Evolutionary conservation across 2,329 filamentous ascomycete species (phyloP).

Genomic region (Hypoxylon sp.): DNA sequence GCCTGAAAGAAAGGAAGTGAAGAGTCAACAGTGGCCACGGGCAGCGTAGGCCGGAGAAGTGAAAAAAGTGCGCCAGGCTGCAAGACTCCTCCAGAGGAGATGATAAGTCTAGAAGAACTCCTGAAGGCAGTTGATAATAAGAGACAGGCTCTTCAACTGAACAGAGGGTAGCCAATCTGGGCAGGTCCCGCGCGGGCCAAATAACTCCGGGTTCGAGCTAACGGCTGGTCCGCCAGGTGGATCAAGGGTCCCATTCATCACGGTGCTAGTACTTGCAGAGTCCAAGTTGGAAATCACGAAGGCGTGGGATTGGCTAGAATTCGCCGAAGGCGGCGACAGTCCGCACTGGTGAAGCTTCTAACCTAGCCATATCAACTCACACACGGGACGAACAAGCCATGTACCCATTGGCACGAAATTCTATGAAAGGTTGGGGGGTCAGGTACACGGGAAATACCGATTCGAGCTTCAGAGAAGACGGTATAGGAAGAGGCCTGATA

Average conservation of each 20-base stretch:
- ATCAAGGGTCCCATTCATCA: conserved; percentile 41
- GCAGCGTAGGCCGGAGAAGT: conserved; percentile 47
- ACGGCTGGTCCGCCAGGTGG: conserved; percentile 46
- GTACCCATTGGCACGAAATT: conserved; percentile 33
- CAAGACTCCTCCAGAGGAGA: conserved; percentile 50
- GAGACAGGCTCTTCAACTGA: conserved; percentile 42
- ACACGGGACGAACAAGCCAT: conserved; percentile 19
- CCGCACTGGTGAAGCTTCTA: conserved; percentile 38
- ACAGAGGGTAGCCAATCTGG: conserved; percentile 39
- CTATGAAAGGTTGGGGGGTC: conserved; percentile 20
- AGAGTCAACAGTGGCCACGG: conserved; percentile 45
- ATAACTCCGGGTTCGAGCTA: conserved; percentile 49
- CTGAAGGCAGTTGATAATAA: conserved; percentile 46
- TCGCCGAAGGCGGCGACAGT: conserved; percentile 32
- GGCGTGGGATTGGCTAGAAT: conserved; percentile 39
- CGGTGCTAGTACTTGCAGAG: conserved; percentile 29
- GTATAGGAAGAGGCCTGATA: conserved; percentile 3
- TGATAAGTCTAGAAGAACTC: conserved; percentile 45
- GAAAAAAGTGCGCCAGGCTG: conserved; percentile 50
- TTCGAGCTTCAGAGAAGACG: conserved; percentile 10
- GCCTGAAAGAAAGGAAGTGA: conserved; percentile 52
- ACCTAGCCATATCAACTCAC: conserved; percentile 29
- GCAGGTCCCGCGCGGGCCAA: conserved; percentile 49
- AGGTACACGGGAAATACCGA: conserved; percentile 33
- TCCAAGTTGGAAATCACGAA: conserved; percentile 26